Conservation (phyloP, 2,329 filamentous ascomycete genomes). For the Aspergillus sojae region DNA sequence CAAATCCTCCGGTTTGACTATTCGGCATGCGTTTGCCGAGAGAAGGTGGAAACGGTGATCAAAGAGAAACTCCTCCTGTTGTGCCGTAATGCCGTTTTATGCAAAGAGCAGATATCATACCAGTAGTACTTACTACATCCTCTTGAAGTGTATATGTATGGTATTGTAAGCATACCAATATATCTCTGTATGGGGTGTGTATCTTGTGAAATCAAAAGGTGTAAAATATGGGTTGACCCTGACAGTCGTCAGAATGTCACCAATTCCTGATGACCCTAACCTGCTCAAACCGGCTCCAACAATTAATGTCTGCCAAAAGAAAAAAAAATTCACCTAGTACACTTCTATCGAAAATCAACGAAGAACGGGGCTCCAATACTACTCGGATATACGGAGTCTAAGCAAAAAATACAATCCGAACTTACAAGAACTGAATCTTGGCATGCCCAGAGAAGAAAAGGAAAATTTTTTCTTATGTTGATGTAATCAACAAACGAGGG, state of each 20-base stretch:
- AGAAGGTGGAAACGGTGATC: neutral
- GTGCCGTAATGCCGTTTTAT: conserved; percentile 17
- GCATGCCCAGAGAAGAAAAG: neutral
- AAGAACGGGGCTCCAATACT: neutral
- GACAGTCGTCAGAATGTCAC: neutral
- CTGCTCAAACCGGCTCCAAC: neutral
- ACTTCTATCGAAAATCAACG: neutral
- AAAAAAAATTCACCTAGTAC: too few species aligned
- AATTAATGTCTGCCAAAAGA: neutral
- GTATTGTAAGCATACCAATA: neutral
- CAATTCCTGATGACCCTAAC: neutral
- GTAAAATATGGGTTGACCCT: neutral
- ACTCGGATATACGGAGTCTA: conserved; percentile 20
- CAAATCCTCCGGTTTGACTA: conserved; percentile 8
- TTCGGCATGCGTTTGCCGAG: conserved; percentile 24
- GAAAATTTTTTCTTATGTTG: neutral
- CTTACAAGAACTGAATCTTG: conserved; percentile 5
- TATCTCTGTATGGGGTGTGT: too few species aligned
- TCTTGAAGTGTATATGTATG: neutral
- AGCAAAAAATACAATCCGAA: conserved; percentile 3
- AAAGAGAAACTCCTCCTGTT: neutral
- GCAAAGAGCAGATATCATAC: conserved; percentile 7
- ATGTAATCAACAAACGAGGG: neutral
- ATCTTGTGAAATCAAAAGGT: too few species aligned
- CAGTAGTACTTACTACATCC: neutral